A percentile compares a stretch with the other conserved stretches of the same genome.
Conservation (phyloP, 805 yeast species). For the Yarrowia hollandica region DNA sequence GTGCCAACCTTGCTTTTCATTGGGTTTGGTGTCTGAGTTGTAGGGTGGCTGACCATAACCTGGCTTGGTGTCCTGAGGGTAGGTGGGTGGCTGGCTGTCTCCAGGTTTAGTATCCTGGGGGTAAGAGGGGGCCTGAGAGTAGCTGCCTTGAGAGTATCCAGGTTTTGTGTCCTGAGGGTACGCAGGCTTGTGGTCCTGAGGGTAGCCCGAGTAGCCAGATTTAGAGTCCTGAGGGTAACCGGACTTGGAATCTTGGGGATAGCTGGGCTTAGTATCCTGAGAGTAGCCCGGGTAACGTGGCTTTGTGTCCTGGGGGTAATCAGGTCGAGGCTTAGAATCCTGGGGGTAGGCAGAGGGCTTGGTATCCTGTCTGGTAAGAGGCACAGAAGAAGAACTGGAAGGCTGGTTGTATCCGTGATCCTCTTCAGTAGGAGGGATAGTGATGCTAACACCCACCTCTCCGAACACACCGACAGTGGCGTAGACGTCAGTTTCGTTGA, state of each 20-base stretch:
- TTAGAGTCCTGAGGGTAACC: not conserved
- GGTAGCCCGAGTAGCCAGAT: not conserved
- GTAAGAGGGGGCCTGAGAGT: not conserved
- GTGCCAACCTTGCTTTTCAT: slow-evolving; percentile 27
- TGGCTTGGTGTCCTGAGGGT: slow-evolving; percentile 2
- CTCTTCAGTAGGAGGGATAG: slow-evolving; percentile 31
- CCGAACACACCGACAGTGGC: slow-evolving; percentile 38
- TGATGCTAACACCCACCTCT: slow-evolving; percentile 36
- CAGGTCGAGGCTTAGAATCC: slow-evolving; percentile 1
- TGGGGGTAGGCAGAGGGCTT: not conserved
- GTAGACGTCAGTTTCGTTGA: slow-evolving; percentile 35
- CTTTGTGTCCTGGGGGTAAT: not conserved
- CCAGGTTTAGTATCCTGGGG: not conserved
- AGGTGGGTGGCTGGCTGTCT: not conserved
- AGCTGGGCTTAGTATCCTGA: not conserved
- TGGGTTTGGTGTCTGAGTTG: slow-evolving; percentile 9
- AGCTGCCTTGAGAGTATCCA: not conserved
- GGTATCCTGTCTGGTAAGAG: not conserved
- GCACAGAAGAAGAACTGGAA: not conserved
- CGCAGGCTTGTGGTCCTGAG: not conserved
- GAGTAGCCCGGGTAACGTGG: not conserved
- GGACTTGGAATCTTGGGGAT: not conserved
- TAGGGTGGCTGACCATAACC: slow-evolving; percentile 6
- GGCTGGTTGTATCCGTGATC: not conserved
- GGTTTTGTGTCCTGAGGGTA: slow-evolving; percentile 5